Evolutionary conservation across 2,329 filamentous ascomycete species (phyloP), one percentile per base, ranked within the genome.

Genomic region (Aspergillus fructus): DNA sequence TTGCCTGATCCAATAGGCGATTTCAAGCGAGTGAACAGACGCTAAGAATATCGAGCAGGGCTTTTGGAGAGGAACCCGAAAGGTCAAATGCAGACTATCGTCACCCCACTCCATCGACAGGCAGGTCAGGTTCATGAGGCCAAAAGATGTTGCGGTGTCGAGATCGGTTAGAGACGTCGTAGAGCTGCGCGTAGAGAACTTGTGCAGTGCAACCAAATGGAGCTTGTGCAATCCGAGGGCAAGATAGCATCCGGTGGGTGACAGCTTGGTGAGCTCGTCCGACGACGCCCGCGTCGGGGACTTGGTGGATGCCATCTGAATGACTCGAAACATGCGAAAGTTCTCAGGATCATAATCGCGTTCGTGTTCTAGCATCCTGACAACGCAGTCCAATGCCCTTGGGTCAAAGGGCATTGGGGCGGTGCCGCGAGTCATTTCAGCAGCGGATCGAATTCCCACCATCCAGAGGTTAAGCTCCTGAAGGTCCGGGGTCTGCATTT

Each of bases 141-240:
- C 88, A 66, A 85, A 83, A 1, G 85, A 85, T 7, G 76, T 78
- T 59, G 82, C 76, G 59, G 77, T 70, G 40, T 81, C 76, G 63
- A 82, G 71, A 47, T 83, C 78, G 39, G 68, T 75, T 49, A 86
- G 68, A 12, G 82, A 84, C 24, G 81, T 81, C 62, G 79, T 82
- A 15, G 84, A 83, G 24, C 79, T 74, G 61, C 83, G 79, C 63
- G 79, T 80, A 33, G 77, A 78, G 19, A 80, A 75, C 63, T 86
- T 88, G 42, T 85, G 81, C 33, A 88, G 68, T n/a, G 86, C 86
- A 46, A 90, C 81, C 49, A 90, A 66, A 73, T 90, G 87, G 34
- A 90, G 75, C 68, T 87, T 88, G 74, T 89, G 86, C 33, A 87
- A 80, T 19, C 88, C 88, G 67, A 90, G 81, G 6, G 84, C 87